Evolutionary conservation across 192 early-diverging fungal genomes (phyloP).

Genomic region (Coemansia umbellata): DNA sequence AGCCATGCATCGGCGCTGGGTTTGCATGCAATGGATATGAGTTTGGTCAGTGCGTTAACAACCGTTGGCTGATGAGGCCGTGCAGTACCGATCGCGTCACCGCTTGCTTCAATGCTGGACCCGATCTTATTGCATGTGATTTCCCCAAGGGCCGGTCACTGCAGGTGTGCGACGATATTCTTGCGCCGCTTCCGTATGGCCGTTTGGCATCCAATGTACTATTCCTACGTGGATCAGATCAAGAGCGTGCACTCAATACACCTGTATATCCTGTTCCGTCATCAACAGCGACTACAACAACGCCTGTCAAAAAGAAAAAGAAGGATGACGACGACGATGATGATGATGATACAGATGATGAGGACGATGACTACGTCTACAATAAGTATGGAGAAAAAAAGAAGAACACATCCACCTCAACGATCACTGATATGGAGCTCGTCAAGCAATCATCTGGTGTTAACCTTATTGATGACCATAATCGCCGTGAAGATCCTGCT

Average conservation of each 20-base stretch:
- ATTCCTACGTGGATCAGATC: constrained; percentile 39
- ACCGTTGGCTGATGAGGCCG: constrained; percentile 48
- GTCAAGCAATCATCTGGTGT: constrained; percentile 45
- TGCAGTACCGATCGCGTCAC: constrained; percentile 44
- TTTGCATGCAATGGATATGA: constrained; percentile 51
- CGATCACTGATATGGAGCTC: constrained; percentile 45
- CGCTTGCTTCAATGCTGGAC: constrained; percentile 43
- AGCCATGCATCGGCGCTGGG: constrained; percentile 40
- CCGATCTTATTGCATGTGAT: constrained; percentile 42
- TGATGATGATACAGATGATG: constrained; percentile 31
- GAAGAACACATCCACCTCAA: constrained; percentile 39
- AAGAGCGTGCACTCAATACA: constrained; percentile 47
- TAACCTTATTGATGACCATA: constrained; percentile 48
- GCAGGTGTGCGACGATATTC: constrained; percentile 45
- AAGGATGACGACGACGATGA: constrained; percentile 34
- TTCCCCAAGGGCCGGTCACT: constrained; percentile 46
- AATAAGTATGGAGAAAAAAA: constrained; percentile 51
- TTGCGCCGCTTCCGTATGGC: constrained; percentile 39
- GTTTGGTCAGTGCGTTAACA: constrained; percentile 49
- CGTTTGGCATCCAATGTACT: constrained; percentile 43
- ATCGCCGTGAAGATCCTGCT: constrained; percentile 45
- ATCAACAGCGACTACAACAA: constrained; percentile 4
- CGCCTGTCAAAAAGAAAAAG: constrained; percentile 39
- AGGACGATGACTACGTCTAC: constrained; percentile 43
- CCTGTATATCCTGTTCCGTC: constrained; percentile 39